phyloP scores from a whole-genome alignment of 2,329 filamentous ascomycete species.

The Fusarium citri region DNA sequence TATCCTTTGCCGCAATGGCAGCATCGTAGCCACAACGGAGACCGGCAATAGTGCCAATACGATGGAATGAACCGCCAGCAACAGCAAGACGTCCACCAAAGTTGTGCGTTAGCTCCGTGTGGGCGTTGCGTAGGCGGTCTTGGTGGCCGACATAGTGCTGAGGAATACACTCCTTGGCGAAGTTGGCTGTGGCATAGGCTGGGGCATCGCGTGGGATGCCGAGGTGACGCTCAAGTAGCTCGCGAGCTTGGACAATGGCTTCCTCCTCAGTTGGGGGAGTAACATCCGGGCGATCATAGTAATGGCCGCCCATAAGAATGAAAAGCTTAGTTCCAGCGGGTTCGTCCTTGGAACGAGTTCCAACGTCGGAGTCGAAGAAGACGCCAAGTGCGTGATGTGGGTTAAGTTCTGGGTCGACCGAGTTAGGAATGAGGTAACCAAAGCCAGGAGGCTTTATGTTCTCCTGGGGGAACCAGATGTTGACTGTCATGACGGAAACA shows the following conservation, averaged over 20 bases:
- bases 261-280: constrained; percentile 69
- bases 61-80: constrained; percentile 65
- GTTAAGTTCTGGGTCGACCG: constrained; percentile 76
- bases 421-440: constrained; percentile 89
- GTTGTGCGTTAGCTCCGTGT: constrained; percentile 63
- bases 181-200: constrained; percentile 68
- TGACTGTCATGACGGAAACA: constrained; percentile 91
- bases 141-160: constrained; percentile 88
- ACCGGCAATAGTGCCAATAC: constrained; percentile 63
- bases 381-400: constrained; percentile 88
- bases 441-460: constrained; percentile 78
- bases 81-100: constrained; percentile 76
- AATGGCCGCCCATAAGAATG: constrained; percentile 94
- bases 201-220: constrained; percentile 71
- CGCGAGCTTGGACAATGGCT: constrained; percentile 75
- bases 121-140: constrained; percentile 67
- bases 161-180: constrained; percentile 81
- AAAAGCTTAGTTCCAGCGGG: constrained; percentile 84
- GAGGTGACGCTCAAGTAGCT: constrained; percentile 79
- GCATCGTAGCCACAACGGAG: constrained; percentile 59
- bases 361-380: constrained; percentile 83
- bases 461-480: constrained; percentile 81
- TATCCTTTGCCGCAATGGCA: constrained; percentile 38
- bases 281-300: constrained; percentile 70
- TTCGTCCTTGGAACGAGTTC: constrained; percentile 62